Conservation (phyloP, 2,329 filamentous ascomycete species). For the Epicoccum sorghinum region DNA sequence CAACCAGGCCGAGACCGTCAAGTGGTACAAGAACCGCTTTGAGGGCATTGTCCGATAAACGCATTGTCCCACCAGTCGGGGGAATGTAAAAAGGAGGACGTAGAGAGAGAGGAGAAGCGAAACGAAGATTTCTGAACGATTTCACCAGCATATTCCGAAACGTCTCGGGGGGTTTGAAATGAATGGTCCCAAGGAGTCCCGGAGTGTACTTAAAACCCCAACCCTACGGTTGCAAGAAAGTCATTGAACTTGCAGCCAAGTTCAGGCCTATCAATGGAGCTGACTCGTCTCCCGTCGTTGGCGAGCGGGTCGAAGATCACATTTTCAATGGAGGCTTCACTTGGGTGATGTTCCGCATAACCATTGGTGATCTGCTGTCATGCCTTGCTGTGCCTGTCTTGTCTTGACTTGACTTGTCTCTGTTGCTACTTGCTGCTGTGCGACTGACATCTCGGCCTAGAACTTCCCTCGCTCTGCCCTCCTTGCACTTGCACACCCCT, state of each 20-base stretch:
- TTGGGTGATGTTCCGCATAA: conserved; percentile 63
- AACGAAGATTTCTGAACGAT: conserved; percentile 42
- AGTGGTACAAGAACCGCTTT: conserved; percentile 97
- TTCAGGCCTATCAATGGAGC: conserved; percentile 54
- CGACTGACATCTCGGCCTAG: conserved; percentile 9
- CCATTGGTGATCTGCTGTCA: conserved; percentile 57
- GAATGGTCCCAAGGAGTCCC: conserved; percentile 44
- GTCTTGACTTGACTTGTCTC: conserved; percentile 16
- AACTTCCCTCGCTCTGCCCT: background rate
- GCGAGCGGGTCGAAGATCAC: conserved; percentile 48
- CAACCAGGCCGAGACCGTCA: conserved; percentile 92
- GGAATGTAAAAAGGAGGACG: conserved; percentile 14
- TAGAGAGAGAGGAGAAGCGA: conserved; percentile 29
- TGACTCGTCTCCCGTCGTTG: conserved; percentile 38
- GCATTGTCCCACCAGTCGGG: conserved; percentile 23
- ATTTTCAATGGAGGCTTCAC: conserved; percentile 64
- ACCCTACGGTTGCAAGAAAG: conserved; percentile 29
- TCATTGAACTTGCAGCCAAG: conserved; percentile 41
- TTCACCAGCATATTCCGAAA: conserved; percentile 42
- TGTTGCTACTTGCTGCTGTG: background rate
- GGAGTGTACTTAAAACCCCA: conserved; percentile 49
- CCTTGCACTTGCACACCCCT: background rate
- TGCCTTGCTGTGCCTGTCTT: conserved; percentile 23
- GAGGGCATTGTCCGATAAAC: conserved; percentile 98
- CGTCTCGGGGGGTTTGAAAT: conserved; percentile 40